Evolutionary conservation across 129 eudicot species (phyloP).

Genomic region (Oenanthe sinensis): DNA sequence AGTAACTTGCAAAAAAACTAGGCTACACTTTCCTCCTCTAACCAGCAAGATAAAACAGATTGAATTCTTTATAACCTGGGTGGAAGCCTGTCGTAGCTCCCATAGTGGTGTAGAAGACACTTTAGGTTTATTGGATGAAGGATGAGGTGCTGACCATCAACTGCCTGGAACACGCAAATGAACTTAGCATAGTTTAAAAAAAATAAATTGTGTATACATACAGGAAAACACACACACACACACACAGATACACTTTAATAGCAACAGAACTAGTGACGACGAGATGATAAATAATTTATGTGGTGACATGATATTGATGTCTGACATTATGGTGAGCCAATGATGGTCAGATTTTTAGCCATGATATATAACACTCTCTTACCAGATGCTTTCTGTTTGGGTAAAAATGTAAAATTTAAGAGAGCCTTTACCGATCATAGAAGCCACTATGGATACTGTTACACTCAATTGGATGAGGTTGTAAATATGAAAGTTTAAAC

Average conservation of each 20-base stretch:
- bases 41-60: not conserved
- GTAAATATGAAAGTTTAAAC: not conserved
- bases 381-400: no score
- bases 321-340: not conserved
- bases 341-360: not conserved
- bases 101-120: constrained; percentile 86
- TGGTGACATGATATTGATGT: not conserved
- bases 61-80: constrained; percentile 41
- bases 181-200: not conserved
- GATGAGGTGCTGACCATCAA: constrained; percentile 87
- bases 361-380: no score
- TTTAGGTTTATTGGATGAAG: constrained; percentile 86
- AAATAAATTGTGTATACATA: not conserved
- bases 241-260: no score
- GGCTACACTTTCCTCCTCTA: not conserved
- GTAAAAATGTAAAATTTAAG: no score
- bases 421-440: not conserved
- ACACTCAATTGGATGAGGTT: not conserved
- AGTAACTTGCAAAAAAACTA: not conserved
- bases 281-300: not conserved
- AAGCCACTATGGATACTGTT: not conserved
- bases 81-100: constrained; percentile 77
- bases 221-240: not conserved
- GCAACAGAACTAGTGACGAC: no score
- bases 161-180: constrained; percentile 47